Conservation (phyloP, 2,329 filamentous ascomycete species). For the Verticillium longisporum region DNA sequence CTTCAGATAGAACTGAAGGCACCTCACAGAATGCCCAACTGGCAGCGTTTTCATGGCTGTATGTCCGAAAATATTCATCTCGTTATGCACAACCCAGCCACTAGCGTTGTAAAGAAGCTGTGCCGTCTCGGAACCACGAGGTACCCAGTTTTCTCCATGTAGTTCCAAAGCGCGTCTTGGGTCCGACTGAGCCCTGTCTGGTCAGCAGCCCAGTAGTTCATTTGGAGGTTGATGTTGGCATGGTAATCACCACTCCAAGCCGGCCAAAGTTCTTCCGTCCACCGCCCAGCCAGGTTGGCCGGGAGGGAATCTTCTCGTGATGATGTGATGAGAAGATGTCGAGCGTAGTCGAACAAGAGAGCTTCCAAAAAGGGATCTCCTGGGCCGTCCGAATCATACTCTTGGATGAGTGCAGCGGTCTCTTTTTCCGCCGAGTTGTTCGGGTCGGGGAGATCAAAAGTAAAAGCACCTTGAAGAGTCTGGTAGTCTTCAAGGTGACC, state of each 20-base stretch:
- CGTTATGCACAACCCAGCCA: constrained; percentile 51
- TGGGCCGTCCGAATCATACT: constrained; percentile 19
- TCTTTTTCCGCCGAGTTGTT: constrained; percentile 29
- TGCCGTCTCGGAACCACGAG: constrained; percentile 46
- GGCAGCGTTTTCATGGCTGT: constrained; percentile 30
- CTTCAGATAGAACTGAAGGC: background rate
- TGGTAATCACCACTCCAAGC: constrained; percentile 48
- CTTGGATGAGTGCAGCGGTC: constrained; percentile 29
- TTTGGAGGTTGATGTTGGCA: constrained; percentile 53
- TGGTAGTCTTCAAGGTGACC: constrained; percentile 34
- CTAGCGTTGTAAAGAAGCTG: constrained; percentile 42
- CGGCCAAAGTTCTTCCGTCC: constrained; percentile 36
- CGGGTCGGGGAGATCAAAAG: constrained; percentile 36
- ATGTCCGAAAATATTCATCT: constrained; percentile 53
- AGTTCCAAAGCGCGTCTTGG: constrained; percentile 40
- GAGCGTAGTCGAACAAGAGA: constrained; percentile 45
- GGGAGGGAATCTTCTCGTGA: constrained; percentile 44
- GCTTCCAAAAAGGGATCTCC: constrained; percentile 46
- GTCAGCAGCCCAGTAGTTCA: constrained; percentile 54
- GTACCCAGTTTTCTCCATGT: constrained; percentile 45
- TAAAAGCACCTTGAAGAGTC: constrained; percentile 29
- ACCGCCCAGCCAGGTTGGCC: constrained; percentile 49
- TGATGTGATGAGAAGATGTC: constrained; percentile 48
- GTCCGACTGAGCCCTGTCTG: constrained; percentile 41
- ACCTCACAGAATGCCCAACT: constrained; percentile 24